Conservation (phyloP, 345 rosid species). For the Moricandia arvensis region DNA sequence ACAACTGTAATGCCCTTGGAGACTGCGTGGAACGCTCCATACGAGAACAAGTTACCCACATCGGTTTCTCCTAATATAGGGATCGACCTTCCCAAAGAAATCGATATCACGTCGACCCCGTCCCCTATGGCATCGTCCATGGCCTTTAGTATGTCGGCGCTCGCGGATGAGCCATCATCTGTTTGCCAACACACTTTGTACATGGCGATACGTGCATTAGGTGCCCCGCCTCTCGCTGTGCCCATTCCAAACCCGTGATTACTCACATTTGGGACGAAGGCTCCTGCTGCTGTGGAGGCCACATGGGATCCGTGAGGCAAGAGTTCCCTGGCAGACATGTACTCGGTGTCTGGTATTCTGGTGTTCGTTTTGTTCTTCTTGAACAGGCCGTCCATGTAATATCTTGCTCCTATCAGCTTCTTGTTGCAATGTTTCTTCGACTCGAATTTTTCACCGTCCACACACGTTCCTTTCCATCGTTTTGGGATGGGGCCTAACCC, state of each 20-base stretch:
- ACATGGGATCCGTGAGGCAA: conserved; percentile 60
- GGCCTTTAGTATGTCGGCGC: conserved; percentile 48
- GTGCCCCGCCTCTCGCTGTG: conserved; percentile 49
- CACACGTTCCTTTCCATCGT: conserved; percentile 30
- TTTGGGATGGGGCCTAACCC: conserved; percentile 28
- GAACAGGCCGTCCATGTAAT: conserved; percentile 33
- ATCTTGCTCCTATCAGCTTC: conserved; percentile 56
- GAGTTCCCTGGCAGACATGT: conserved; percentile 49
- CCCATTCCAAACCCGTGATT: conserved; percentile 45
- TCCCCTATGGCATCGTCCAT: conserved; percentile 53
- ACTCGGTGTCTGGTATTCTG: conserved; percentile 31
- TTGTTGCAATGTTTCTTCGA: conserved; percentile 41
- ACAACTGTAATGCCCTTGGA: conserved; percentile 48
- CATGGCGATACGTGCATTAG: conserved; percentile 42
- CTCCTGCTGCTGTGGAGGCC: conserved; percentile 53
- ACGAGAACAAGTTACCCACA: conserved; percentile 4
- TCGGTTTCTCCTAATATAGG: conserved; percentile 36
- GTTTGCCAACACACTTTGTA: conserved; percentile 55
- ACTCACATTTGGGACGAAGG: conserved; percentile 38
- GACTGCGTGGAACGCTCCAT: conserved; percentile 55
- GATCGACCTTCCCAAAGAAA: conserved; percentile 30
- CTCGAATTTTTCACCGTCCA: conserved; percentile 17
- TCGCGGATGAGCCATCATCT: background rate
- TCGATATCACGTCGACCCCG: conserved; percentile 32
- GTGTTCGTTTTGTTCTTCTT: conserved; percentile 17